These are phyloP conservation scores for Kwoniella sp. DNA, from an alignment of 768 basidiomycete genomes.

Conservation along the genomic window DNA sequence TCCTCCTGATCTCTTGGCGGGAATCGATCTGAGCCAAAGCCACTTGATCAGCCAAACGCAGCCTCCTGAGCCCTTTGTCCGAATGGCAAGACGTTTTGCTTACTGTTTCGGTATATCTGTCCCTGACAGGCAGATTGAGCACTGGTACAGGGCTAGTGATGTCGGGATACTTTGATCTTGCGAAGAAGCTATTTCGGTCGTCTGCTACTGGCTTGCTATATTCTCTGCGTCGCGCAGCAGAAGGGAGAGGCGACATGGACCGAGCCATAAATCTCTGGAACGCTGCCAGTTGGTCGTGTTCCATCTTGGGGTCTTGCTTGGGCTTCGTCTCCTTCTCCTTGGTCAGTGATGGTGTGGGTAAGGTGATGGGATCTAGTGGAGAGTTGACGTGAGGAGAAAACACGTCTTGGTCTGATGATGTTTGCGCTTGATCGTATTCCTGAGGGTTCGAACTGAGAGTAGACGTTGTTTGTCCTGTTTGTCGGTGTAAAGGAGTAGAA, in stretches of 20 bases:
- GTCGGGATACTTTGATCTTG: not conserved
- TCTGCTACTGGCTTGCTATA: not conserved
- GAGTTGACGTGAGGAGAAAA: not conserved
- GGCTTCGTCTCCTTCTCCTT: not conserved
- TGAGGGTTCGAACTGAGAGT: too few species aligned
- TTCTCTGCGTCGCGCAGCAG: not conserved
- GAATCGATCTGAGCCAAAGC: not conserved
- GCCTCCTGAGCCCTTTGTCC: too few species aligned
- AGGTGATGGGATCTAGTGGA: too few species aligned
- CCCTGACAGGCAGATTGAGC: not conserved
- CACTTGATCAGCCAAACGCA: too few species aligned
- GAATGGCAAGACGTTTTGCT: not conserved
- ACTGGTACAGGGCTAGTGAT: not conserved
- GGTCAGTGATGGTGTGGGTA: not conserved
- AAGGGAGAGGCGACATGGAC: not conserved
- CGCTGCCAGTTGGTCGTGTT: not conserved
- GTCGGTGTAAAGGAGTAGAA: not conserved
- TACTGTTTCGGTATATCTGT: not conserved
- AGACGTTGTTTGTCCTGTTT: too few species aligned
- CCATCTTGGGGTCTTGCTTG: not conserved
- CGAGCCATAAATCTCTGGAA: not conserved
- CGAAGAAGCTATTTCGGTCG: not conserved
- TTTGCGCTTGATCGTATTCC: not conserved
- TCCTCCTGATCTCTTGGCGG: not conserved
- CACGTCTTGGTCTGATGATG: not conserved